A percentile compares a stretch with the other conserved stretches of the same genome.
These are phyloP conservation scores for Beta vulgaris DNA, from an alignment of 148 eudicot species.

Conservation along the genomic window DNA sequence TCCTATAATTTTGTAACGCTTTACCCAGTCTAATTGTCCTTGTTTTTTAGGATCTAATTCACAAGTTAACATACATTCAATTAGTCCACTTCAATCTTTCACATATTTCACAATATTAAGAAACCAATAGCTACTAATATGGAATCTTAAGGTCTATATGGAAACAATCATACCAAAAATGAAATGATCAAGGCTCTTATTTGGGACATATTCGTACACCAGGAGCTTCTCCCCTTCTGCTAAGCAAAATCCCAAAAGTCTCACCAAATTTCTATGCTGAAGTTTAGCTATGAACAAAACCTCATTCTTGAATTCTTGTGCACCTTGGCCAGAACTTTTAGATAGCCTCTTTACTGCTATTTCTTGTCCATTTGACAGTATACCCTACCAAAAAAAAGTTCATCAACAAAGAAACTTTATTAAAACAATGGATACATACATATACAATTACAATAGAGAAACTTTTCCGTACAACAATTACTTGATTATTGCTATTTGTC, in stretches of 20 bases:
- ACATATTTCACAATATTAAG: too few relatives aligned
- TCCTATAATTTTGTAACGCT: constrained; percentile 35
- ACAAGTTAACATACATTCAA: not conserved
- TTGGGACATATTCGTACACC: constrained; percentile 38
- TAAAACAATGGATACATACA: not conserved
- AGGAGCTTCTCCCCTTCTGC: constrained; percentile 43
- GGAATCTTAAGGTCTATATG: not conserved
- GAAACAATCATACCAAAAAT: constrained; percentile 25
- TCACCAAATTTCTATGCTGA: constrained; percentile 40
- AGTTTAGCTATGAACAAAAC: constrained; percentile 37
- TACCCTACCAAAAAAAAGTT: constrained; percentile 21
- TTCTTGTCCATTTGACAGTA: constrained; percentile 30
- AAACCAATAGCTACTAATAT: too few relatives aligned
- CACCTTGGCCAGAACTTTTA: constrained; percentile 32
- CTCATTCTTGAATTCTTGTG: constrained; percentile 49
- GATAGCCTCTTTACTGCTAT: constrained; percentile 44
- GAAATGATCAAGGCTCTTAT: constrained; percentile 41
- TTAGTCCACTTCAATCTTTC: not conserved
- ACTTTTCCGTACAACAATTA: too few relatives aligned
- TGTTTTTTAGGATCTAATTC: constrained; percentile 26
- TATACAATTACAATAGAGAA: too few relatives aligned
- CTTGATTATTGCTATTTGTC: too few relatives aligned
- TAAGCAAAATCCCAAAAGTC: constrained; percentile 35
- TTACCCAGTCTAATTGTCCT: constrained; percentile 35
- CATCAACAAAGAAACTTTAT: not conserved